A percentile compares a stretch with the other conserved stretches of the same genome.
phyloP scores from a whole-genome alignment of 1,284 basidiomycete species.

The Sanguinoderma infundibulare region DNA sequence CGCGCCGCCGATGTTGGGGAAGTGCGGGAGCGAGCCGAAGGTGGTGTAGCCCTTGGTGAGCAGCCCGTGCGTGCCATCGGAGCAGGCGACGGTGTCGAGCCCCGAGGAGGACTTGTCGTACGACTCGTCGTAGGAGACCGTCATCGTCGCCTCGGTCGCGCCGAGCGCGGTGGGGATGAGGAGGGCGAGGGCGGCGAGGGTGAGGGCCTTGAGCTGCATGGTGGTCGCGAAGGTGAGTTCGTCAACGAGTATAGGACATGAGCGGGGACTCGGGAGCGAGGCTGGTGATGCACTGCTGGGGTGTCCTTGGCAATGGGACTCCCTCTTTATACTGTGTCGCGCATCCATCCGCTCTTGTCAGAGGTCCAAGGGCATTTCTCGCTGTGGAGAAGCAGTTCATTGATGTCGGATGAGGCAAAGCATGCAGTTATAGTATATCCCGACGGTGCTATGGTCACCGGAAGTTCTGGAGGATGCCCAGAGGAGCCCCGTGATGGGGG shows the following conservation, averaged over 20 bases:
- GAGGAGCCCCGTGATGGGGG: not conserved
- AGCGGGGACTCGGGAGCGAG: not conserved
- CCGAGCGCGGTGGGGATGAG: slow-evolving; percentile 26
- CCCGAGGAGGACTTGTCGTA: slow-evolving; percentile 45
- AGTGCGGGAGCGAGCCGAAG: slow-evolving; percentile 50
- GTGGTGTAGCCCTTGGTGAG: slow-evolving; percentile 47
- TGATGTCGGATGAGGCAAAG: not conserved
- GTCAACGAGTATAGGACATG: not conserved
- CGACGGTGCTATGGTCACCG: not conserved
- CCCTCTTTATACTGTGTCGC: not conserved
- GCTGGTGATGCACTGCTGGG: not conserved
- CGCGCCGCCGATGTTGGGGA: slow-evolving; percentile 57
- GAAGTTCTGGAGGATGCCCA: not conserved
- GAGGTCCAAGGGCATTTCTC: not conserved
- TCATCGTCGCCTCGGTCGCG: slow-evolving; percentile 18
- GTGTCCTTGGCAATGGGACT: not conserved
- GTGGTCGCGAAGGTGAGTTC: slow-evolving; percentile 4
- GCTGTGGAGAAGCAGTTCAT: not conserved
- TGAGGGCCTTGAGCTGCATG: slow-evolving; percentile 31
- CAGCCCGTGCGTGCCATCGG: slow-evolving; percentile 50
- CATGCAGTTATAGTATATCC: not conserved
- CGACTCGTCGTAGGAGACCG: slow-evolving; percentile 44
- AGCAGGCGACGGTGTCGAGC: slow-evolving; percentile 50
- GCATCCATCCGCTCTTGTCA: not conserved
- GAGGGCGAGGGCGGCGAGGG: slow-evolving; percentile 31